Base-by-base conservation (phyloP, 179 eudicot genomes). In the Actinidia arguta region DNA sequence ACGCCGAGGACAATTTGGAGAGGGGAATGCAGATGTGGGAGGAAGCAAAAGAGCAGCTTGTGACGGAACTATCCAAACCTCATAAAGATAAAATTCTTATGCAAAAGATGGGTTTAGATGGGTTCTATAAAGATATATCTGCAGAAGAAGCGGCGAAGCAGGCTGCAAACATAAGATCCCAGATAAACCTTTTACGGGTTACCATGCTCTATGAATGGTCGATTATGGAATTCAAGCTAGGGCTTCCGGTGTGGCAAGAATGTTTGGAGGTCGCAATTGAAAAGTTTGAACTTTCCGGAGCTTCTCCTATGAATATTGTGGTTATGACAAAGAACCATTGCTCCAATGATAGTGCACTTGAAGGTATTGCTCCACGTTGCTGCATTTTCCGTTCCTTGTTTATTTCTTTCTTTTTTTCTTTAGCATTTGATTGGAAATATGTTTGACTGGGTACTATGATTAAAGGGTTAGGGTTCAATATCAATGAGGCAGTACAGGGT, bases 1-100 rank as follows among this genome's bases (percentile, higher is more conserved):
- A 92, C 82, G 96, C 99, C 0, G 99, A 96, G 88, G 99, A 96
- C 77, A 90, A 90, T 86, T 92, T 93, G 92, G 98, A 94, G 80
- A 91, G 88, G 68, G 99, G 98, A 11, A 90, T 93, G 94, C 96
- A 93, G 81, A 92, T 93, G 83, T 96, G 99, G 99, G 99, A 96
- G 87, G 98, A 93, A 83, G 86, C 90, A 85, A 98, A 96, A 82
- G 98, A 93, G 83, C 91, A 82, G 1, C 93, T 93, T 55, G 90
- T 93, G 58, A 93, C 95, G 82, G 98, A 96, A 77, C 91, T 95
- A 20, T 86, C 93, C 44, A 91, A 92, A 83, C 88, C 84, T 36
- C 98, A 96, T 54, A 88, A 90, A 54, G 86, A 93, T 63, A 95
- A 88, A 84, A 82, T 86, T 36, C 85, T 90, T 82, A 76, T 95